Evolutionary conservation across 352 stramenopile species (phyloP).

Genomic region (Phytophthora megakarya): DNA sequence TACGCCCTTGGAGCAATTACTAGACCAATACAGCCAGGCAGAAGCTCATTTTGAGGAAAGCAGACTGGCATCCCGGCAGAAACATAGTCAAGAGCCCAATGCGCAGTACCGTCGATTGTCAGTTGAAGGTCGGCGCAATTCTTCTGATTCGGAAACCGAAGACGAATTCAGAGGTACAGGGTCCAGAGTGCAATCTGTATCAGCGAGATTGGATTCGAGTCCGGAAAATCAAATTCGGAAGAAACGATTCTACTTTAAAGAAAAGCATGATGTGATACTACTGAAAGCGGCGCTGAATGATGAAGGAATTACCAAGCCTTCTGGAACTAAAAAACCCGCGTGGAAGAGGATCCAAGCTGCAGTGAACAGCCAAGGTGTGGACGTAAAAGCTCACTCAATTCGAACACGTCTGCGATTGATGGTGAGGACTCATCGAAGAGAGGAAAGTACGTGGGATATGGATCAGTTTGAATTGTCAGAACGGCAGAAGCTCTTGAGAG

Average conservation of each 20-base stretch:
- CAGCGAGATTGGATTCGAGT: not conserved
- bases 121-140: constrained; percentile 2
- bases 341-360: constrained; percentile 25
- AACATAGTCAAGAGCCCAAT: not conserved
- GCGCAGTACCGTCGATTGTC: not conserved
- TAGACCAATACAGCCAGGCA: constrained; percentile 12
- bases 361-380: constrained; percentile 24
- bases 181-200: not conserved
- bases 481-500: constrained; percentile 20
- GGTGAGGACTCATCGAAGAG: constrained; percentile 11
- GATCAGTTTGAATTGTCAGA: constrained; percentile 9
- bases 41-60: constrained; percentile 2
- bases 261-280: constrained; percentile 25
- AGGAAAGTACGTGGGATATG: not conserved
- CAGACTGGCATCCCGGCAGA: not conserved
- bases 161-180: not conserved
- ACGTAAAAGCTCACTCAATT: constrained; percentile 19
- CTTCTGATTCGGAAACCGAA: not conserved
- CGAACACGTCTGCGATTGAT: constrained; percentile 21
- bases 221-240: constrained; percentile 12
- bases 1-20: constrained; percentile 22
- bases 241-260: constrained; percentile 20
- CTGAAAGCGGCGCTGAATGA: constrained; percentile 23
- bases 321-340: constrained; percentile 3
- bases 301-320: not conserved